Percentiles rank a stretch among this genome's conserved stretches.
phyloP scores from a whole-genome alignment of 345 rosid species.

The Cardamine resedifolia region DNA sequence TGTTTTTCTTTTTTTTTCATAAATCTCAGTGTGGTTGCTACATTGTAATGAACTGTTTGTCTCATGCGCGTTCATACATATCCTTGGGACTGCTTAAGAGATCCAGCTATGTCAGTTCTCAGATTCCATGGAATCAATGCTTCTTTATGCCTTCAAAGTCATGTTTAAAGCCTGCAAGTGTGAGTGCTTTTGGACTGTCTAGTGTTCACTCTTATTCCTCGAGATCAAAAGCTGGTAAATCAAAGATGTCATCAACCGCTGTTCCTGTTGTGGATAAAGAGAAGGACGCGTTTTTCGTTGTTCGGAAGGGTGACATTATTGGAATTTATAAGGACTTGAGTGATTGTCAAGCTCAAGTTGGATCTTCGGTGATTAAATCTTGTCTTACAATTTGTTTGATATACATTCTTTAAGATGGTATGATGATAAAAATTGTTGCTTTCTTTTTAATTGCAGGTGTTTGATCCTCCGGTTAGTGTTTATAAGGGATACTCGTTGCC shows the following conservation, averaged over 20 bases:
- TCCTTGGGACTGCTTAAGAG: slow-evolving; percentile 46
- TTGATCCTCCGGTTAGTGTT: slow-evolving; percentile 84
- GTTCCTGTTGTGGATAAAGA: slow-evolving; percentile 44
- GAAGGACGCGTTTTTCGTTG: slow-evolving; percentile 73
- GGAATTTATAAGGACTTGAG: slow-evolving; percentile 66
- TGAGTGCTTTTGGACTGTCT: slow-evolving; percentile 36
- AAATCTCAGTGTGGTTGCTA: not conserved
- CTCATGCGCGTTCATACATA: slow-evolving; percentile 53
- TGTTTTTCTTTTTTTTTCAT: not conserved
- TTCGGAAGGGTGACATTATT: slow-evolving; percentile 81
- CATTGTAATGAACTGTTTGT: slow-evolving; percentile 54
- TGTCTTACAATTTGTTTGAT: not conserved
- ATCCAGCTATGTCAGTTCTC: slow-evolving; percentile 38
- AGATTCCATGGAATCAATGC: slow-evolving; percentile 34
- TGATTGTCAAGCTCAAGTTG: slow-evolving; percentile 85
- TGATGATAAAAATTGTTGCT: too few species aligned
- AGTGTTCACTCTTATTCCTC: slow-evolving; percentile 55
- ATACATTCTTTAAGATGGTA: not conserved
- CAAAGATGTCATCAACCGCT: slow-evolving; percentile 32
- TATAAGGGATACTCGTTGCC: slow-evolving; percentile 70
- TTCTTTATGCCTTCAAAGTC: slow-evolving; percentile 30
- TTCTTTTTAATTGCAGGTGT: slow-evolving; percentile 44
- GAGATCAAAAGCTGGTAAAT: slow-evolving; percentile 30
- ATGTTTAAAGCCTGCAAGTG: slow-evolving; percentile 29
- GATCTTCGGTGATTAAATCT: slow-evolving; percentile 61